Evolutionary conservation across 225 moss, liverwort and hornwort species (phyloP).

Genomic region (Pseudoscleropodium purum): DNA sequence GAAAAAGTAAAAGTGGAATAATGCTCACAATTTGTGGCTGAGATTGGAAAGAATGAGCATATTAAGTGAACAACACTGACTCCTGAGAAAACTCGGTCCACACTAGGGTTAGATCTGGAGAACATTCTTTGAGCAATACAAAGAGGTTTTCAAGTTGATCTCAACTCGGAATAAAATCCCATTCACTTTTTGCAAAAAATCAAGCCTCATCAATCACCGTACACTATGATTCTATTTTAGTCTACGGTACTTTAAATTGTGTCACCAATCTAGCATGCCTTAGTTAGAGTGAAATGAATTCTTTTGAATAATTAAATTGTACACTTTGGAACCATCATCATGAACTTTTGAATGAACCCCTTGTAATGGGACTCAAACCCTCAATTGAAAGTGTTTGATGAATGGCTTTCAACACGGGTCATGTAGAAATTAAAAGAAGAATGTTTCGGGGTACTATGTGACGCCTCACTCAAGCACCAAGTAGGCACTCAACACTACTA

Average conservation of each 20-base stretch:
- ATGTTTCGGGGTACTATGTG: neutral
- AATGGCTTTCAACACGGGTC: neutral
- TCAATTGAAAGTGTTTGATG: neutral
- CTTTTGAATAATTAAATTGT: neutral
- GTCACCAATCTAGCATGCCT: neutral
- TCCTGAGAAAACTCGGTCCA: neutral
- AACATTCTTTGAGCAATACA: neutral
- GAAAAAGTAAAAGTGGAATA: neutral
- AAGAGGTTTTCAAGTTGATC: neutral
- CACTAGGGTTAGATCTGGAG: neutral
- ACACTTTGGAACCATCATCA: neutral
- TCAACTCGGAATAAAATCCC: neutral
- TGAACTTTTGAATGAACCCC: neutral
- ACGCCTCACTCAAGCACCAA: neutral
- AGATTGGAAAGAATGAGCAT: neutral
- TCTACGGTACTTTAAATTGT: no score
- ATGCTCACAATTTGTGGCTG: neutral
- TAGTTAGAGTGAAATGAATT: neutral
- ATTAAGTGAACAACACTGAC: no score
- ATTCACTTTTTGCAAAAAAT: neutral
- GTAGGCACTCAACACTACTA: neutral
- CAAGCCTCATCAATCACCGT: neutral
- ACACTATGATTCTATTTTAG: neutral
- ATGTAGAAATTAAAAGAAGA: neutral
- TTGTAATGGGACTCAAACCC: no score